Evolutionary conservation across 345 rosid species (phyloP), one percentile per base, ranked within the genome.

Genomic region (Brassica carinata): DNA sequence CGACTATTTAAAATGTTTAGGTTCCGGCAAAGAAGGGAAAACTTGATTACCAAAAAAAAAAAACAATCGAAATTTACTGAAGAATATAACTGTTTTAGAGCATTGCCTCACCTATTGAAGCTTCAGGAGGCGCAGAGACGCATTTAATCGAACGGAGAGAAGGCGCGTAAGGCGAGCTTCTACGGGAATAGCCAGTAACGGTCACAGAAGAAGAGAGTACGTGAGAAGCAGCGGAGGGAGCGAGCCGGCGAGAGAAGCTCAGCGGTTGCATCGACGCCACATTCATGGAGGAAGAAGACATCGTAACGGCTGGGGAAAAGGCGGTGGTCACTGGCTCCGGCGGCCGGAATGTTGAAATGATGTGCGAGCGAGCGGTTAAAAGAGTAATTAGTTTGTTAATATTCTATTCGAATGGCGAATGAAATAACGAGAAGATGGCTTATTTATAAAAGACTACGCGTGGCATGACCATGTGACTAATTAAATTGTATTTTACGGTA

Each of bases 111-210:
- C 91, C 89, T 66, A 82, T 51, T 1, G 87, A 38, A 77, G 73
- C 67, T 69, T 34, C 81, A 0, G 80, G 73, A 0, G 83, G 64
- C 0, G 51, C 26, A 17, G 90, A 82, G 48, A 83, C 75, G 79
- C 88, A 87, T 29, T 86, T 83, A 79, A 88, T 9, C 75, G 81
- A 64, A 72, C 79, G 86, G 69, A 45, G 45, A 68, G 72, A 48
- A 8, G 85, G 74, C 18, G 75, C 18, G 18, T 79, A 73, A 23
- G 59, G 30, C 7, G 82, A 45, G 67, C 26, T 78, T 75, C 72
- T 38, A n/a, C 62, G 17, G 76, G 83, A 81, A 61, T 69, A 74
- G 23, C 77, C 55, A 62, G 86, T 18, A 67, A 26, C 77, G 40
- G 77, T 81, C 62, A 65, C 13, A 30, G 70, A 79, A 43, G 73